phyloP scores from a whole-genome alignment of 192 early-diverging fungal genomes.

The Backusella mclennaniae region DNA sequence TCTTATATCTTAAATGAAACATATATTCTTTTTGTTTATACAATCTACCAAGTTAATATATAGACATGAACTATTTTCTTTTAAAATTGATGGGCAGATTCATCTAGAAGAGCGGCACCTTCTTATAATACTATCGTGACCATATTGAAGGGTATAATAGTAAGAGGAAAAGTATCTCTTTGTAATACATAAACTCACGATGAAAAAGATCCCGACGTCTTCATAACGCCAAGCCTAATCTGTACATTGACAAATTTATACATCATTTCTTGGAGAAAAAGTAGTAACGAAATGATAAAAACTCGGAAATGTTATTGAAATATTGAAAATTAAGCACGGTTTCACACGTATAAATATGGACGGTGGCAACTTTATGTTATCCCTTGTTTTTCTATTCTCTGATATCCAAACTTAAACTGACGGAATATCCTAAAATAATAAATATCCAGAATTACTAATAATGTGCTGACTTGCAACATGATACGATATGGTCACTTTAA shows the following conservation, averaged over 20 bases:
- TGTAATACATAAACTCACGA: background rate
- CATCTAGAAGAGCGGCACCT: background rate
- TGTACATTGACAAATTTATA: background rate
- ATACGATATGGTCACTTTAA: background rate
- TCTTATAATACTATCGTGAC: background rate
- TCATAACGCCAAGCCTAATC: background rate
- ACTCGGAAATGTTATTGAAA: background rate
- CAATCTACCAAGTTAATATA: no score
- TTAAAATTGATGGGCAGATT: background rate
- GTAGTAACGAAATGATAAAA: background rate
- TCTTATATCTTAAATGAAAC: background rate
- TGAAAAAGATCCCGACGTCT: background rate
- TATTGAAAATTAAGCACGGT: background rate
- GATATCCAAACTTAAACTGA: background rate
- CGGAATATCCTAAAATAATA: conserved; percentile 1
- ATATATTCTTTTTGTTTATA: background rate
- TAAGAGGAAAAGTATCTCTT: background rate
- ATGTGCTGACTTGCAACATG: conserved; percentile 6
- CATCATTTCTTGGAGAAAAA: background rate
- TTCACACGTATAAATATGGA: background rate
- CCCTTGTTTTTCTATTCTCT: background rate
- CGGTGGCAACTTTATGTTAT: background rate
- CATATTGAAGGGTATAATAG: background rate
- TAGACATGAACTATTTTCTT: background rate
- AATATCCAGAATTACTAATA: background rate